phyloP scores from a whole-genome alignment of 257 asterid genomes.

The Anisodus tanguticus region DNA sequence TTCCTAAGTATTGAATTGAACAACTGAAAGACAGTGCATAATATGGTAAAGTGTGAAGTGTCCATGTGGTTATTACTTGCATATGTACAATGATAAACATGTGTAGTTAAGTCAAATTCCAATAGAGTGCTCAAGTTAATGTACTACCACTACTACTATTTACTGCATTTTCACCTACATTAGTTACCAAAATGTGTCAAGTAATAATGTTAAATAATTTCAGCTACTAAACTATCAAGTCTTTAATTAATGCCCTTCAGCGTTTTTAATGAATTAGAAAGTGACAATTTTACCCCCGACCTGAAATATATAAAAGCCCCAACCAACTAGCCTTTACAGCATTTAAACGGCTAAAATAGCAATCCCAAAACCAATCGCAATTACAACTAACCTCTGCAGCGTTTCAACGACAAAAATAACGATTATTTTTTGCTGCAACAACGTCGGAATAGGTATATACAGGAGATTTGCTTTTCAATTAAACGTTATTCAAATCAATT shows the following conservation, averaged over 20 bases:
- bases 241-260: background rate
- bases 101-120: background rate
- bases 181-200: background rate
- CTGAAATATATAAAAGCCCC: too few species aligned
- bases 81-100: background rate
- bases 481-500: too few species aligned
- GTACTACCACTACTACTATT: background rate
- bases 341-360: too few species aligned
- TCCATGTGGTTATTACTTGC: conserved; percentile 7
- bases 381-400: too few species aligned
- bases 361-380: too few species aligned
- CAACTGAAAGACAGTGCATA: background rate
- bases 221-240: background rate
- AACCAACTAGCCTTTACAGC: too few species aligned
- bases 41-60: background rate
- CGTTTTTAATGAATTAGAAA: too few species aligned
- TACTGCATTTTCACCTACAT: background rate
- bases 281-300: too few species aligned
- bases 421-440: too few species aligned
- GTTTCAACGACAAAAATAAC: too few species aligned
- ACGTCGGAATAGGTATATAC: too few species aligned
- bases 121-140: background rate
- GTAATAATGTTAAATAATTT: background rate
- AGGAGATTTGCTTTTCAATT: too few species aligned
- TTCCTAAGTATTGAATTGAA: conserved; percentile 12